These are phyloP conservation scores for Periconia sp. DNA, from an alignment of 2,329 filamentous ascomycete genomes.

Conservation along the genomic window DNA sequence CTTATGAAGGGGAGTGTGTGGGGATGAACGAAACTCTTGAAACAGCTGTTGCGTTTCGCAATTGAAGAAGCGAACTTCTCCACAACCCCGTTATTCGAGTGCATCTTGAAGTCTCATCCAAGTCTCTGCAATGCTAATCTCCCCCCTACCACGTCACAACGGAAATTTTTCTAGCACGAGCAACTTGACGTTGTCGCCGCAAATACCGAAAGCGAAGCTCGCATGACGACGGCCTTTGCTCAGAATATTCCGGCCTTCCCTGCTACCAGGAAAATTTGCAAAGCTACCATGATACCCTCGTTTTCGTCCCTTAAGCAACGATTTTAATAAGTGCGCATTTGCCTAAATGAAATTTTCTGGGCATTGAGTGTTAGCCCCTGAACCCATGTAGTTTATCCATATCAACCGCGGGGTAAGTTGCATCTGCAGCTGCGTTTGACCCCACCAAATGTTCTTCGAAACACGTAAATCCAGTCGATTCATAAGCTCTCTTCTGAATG, in stretches of 20 bases:
- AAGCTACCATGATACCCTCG: not conserved
- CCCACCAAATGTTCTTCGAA: too few species aligned
- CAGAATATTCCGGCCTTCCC: constrained; percentile 14
- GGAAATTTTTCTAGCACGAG: not conserved
- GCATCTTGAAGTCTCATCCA: not conserved
- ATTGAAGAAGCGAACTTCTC: not conserved
- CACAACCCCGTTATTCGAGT: not conserved
- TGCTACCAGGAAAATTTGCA: constrained; percentile 12
- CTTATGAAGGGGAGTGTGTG: constrained; percentile 1
- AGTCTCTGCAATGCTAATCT: not conserved
- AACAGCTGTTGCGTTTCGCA: not conserved
- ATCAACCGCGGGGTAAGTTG: constrained; percentile 36
- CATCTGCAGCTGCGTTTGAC: too few species aligned
- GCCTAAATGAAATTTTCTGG: constrained; percentile 15
- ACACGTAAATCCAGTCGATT: too few species aligned
- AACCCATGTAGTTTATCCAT: constrained; percentile 39
- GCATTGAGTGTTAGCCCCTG: too few species aligned
- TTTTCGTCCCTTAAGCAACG: not conserved
- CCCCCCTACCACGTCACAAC: not conserved
- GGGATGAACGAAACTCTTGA: not conserved
- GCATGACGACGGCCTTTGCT: not conserved
- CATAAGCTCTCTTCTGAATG: too few species aligned
- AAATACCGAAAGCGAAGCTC: not conserved
- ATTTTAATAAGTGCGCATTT: constrained; percentile 1
- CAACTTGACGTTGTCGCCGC: not conserved